Evolutionary conservation across 768 basidiomycete species (phyloP).

Genomic region (Podaxis sp.): DNA sequence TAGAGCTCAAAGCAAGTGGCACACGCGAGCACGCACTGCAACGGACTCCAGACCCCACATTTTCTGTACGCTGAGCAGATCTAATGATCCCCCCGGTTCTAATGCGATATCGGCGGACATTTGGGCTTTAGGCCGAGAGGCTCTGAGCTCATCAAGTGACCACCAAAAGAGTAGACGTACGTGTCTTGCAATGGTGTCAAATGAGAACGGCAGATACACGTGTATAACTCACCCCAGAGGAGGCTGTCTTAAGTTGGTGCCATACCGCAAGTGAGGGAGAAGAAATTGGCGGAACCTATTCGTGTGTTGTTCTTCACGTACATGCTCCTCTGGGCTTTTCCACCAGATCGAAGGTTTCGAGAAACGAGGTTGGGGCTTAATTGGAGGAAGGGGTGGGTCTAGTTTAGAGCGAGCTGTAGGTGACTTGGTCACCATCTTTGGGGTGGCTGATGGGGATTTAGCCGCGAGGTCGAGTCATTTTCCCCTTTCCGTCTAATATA

Average conservation of each 20-base stretch:
- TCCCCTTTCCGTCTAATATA: constrained; percentile 3
- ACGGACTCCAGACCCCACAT: constrained; percentile 4
- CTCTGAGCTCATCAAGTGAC: neutral
- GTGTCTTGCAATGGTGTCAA: neutral
- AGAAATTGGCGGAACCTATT: neutral
- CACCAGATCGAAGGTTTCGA: neutral
- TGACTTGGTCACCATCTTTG: neutral
- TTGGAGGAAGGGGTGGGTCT: neutral
- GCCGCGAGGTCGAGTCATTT: constrained; percentile 6
- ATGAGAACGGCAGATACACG: neutral
- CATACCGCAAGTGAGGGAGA: neutral
- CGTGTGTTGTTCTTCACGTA: constrained; percentile 3
- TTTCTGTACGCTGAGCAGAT: neutral
- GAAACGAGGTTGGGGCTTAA: neutral
- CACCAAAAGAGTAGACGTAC: constrained; percentile 9
- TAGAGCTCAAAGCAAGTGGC: neutral
- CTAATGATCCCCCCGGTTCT: constrained; percentile 6
- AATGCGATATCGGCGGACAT: constrained; percentile 3
- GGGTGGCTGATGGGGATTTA: neutral
- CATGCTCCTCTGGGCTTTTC: constrained; percentile 7
- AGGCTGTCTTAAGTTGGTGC: neutral
- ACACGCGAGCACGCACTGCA: neutral
- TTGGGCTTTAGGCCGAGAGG: neutral
- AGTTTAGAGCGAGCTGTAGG: constrained; percentile 7
- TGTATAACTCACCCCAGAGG: neutral